A percentile compares a stretch with the other conserved stretches of the same genome.
These are phyloP conservation scores for Chrysochromulina parva DNA, from an alignment of 78 protist genomes.

Conservation along the genomic window DNA sequence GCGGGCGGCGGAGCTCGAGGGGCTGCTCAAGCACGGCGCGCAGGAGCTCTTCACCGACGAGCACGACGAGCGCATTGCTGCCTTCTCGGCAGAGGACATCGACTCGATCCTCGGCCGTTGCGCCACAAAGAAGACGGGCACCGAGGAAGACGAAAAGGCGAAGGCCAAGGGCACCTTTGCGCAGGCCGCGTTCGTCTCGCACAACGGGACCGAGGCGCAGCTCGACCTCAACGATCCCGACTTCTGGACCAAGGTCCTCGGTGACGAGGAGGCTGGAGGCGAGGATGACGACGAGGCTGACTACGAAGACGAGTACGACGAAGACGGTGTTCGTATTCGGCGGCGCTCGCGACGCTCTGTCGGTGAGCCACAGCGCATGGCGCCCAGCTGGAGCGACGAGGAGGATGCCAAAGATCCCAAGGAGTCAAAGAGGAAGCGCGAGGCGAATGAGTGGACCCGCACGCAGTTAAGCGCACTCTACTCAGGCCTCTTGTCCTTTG, in stretches of 20 bases:
- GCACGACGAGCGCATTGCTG: not conserved
- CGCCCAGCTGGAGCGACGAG: not conserved
- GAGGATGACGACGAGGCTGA: too few species aligned
- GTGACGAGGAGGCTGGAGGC: too few species aligned
- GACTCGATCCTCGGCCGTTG: conserved; percentile 60
- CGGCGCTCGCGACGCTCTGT: not conserved
- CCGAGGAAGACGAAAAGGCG: too few species aligned
- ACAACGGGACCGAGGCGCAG: too few species aligned
- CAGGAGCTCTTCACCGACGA: not conserved
- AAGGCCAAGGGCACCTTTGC: too few species aligned
- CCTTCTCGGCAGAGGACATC: conserved; percentile 72
- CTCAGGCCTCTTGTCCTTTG: not conserved
- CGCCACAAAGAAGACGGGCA: too few species aligned
- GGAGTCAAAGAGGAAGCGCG: too few species aligned
- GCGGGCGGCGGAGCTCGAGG: conserved; percentile 14
- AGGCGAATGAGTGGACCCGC: not conserved
- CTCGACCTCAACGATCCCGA: conserved; percentile 74
- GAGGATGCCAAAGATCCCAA: not conserved
- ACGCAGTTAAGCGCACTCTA: not conserved
- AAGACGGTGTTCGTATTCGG: too few species aligned
- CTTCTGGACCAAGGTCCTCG: conserved; percentile 73
- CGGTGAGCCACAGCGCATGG: not conserved
- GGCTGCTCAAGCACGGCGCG: not conserved
- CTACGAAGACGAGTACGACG: not conserved
- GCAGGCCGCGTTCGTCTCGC: too few species aligned